Percentiles rank a stretch among this genome's conserved stretches.
Evolutionary conservation across 106 monocot species (phyloP).

Genomic region (Triglochin maritima): DNA sequence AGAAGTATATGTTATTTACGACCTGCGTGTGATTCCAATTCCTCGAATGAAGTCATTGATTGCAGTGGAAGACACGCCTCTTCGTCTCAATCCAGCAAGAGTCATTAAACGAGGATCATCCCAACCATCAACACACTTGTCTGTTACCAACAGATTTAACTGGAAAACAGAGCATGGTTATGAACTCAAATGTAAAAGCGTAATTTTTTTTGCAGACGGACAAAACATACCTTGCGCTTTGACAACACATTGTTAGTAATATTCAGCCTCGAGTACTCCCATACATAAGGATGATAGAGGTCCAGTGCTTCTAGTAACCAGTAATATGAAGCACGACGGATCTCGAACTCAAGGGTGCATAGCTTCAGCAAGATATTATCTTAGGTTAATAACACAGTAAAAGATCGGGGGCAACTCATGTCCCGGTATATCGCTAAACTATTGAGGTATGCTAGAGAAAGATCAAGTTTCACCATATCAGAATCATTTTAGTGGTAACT

Average conservation of each 20-base stretch:
- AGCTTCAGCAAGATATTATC: constrained; percentile 28
- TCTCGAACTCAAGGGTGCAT: constrained; percentile 97
- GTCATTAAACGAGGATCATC: constrained; percentile 96
- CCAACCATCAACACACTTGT: constrained; percentile 92
- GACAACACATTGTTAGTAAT: constrained; percentile 95
- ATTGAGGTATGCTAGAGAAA: too few species aligned
- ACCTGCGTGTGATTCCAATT: constrained; percentile 99
- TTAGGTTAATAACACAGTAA: not conserved
- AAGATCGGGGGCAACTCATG: not conserved
- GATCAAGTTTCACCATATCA: too few species aligned
- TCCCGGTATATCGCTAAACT: too few species aligned
- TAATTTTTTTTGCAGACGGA: not conserved
- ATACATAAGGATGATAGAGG: constrained; percentile 93
- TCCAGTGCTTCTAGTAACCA: constrained; percentile 68
- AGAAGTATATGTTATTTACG: not conserved
- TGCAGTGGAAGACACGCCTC: constrained; percentile 85
- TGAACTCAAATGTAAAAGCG: not conserved
- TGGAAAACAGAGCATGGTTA: constrained; percentile 19
- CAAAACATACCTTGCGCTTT: constrained; percentile 73
- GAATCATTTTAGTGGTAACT: too few species aligned
- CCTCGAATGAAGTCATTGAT: constrained; percentile 91
- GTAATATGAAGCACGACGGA: constrained; percentile 90
- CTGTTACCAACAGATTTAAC: constrained; percentile 79
- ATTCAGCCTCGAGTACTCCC: constrained; percentile 97
- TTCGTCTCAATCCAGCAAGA: constrained; percentile 77